Conservation (phyloP, 2,329 filamentous ascomycete species). For the Alternaria sp. region DNA sequence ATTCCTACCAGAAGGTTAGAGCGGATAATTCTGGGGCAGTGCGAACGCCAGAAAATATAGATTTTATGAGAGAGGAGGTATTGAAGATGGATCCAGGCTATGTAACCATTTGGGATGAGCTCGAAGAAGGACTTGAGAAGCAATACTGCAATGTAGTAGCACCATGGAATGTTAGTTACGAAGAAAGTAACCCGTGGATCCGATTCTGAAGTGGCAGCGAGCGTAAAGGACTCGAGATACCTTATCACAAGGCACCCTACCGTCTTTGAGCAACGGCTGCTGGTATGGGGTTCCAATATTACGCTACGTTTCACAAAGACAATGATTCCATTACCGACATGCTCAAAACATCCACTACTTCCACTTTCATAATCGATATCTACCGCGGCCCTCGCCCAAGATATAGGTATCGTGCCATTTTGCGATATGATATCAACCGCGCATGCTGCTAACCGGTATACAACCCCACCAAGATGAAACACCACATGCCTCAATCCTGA, state of each 20-base stretch:
- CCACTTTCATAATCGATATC: not conserved
- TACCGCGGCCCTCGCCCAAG: not conserved
- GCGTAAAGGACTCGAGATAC: not conserved
- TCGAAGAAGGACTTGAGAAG: not conserved
- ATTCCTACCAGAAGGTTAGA: not conserved
- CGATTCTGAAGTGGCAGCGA: not conserved
- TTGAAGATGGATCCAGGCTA: not conserved
- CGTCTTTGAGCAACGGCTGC: not conserved
- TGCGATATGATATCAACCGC: constrained; percentile 4
- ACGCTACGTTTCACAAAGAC: not conserved
- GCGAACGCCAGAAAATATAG: not conserved
- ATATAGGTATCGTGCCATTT: not conserved
- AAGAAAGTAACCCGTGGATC: too few relatives aligned
- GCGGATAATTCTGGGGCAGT: not conserved
- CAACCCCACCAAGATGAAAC: constrained; percentile 1
- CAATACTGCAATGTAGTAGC: not conserved
- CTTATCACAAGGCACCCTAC: not conserved
- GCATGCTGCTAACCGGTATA: not conserved
- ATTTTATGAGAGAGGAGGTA: not conserved
- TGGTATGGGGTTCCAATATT: not conserved
- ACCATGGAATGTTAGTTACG: too few relatives aligned
- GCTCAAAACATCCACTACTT: not conserved
- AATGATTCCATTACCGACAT: not conserved
- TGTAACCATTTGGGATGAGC: not conserved
- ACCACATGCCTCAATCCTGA: not conserved